A percentile compares a stretch with the other conserved stretches of the same genome.
These are phyloP conservation scores for Casuarina equisetifolia DNA, from an alignment of 306 rosid genomes.

Conservation along the genomic window DNA sequence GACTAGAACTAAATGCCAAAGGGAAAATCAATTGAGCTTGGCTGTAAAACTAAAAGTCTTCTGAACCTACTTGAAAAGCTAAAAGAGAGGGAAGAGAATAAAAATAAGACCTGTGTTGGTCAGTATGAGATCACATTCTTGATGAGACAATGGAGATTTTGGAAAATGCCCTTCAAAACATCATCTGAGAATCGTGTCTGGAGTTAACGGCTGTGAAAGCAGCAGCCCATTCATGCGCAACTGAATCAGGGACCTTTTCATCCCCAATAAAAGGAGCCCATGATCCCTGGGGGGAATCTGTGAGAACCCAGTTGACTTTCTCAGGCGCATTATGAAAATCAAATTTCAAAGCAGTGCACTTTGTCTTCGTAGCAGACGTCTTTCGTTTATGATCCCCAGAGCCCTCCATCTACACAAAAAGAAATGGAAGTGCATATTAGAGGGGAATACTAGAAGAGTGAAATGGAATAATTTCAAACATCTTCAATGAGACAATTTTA, in stretches of 20 bases:
- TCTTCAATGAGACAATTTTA: background rate
- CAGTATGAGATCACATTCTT: constrained; percentile 14
- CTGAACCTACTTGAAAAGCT: background rate
- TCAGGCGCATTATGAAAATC: constrained; percentile 46
- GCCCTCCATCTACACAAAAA: constrained; percentile 27
- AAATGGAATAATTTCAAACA: constrained; percentile 4
- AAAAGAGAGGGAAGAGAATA: background rate
- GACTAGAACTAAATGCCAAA: constrained; percentile 15
- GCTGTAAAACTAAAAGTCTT: constrained; percentile 10
- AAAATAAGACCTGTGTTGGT: constrained; percentile 15
- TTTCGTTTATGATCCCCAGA: constrained; percentile 33
- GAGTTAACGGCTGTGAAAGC: constrained; percentile 40
- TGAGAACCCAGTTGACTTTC: constrained; percentile 57
- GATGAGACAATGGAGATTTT: constrained; percentile 5
- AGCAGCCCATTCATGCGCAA: constrained; percentile 43
- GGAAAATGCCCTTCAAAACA: constrained; percentile 5
- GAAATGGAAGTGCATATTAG: background rate
- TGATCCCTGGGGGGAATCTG: constrained; percentile 35
- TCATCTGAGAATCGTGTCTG: constrained; percentile 15
- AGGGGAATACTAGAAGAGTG: background rate
- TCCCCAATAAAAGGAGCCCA: constrained; percentile 51
- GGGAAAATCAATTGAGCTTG: constrained; percentile 3
- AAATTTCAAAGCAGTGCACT: constrained; percentile 33
- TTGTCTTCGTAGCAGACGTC: constrained; percentile 29
- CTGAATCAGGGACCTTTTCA: constrained; percentile 35